phyloP scores from a whole-genome alignment of 139 green algal genomes.

The Chlamydomonas sphaeroides region DNA sequence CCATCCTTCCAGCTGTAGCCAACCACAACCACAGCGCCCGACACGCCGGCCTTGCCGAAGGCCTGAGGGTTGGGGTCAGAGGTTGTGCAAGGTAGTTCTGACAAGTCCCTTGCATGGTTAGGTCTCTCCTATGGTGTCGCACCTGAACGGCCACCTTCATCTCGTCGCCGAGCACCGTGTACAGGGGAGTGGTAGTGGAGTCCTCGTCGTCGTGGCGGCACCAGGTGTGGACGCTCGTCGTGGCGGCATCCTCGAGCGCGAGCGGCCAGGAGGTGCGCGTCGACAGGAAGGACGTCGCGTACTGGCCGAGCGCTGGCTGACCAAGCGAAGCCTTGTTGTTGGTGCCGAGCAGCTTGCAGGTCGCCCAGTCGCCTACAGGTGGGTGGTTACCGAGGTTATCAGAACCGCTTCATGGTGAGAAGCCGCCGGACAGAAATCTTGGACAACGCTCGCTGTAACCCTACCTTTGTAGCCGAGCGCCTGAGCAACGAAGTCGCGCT shows the following conservation, averaged over 20 bases:
- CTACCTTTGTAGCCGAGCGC: conserved; percentile 11
- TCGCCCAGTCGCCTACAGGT: background rate
- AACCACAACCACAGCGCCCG: conserved; percentile 12
- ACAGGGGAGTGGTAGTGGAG: background rate
- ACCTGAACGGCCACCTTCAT: conserved; percentile 5
- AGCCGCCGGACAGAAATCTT: too few relatives aligned
- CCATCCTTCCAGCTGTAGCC: conserved; percentile 3
- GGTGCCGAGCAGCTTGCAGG: background rate
- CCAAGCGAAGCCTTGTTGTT: background rate
- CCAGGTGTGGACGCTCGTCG: background rate
- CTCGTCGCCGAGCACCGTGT: background rate
- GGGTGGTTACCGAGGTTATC: too few relatives aligned
- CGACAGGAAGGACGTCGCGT: background rate
- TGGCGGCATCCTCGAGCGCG: background rate
- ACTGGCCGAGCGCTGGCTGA: background rate
- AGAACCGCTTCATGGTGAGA: too few relatives aligned
- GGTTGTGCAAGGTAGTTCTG: too few relatives aligned
- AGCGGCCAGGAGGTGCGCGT: background rate
- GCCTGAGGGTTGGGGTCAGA: background rate
- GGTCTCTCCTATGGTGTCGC: background rate
- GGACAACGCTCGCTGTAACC: too few relatives aligned
- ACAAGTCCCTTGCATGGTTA: too few relatives aligned
- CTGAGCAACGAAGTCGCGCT: background rate
- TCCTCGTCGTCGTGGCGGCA: conserved; percentile 5
- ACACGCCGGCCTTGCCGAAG: conserved; percentile 3